phyloP scores from a whole-genome alignment of 2,329 filamentous ascomycete genomes.

The Xylariales sp. region DNA sequence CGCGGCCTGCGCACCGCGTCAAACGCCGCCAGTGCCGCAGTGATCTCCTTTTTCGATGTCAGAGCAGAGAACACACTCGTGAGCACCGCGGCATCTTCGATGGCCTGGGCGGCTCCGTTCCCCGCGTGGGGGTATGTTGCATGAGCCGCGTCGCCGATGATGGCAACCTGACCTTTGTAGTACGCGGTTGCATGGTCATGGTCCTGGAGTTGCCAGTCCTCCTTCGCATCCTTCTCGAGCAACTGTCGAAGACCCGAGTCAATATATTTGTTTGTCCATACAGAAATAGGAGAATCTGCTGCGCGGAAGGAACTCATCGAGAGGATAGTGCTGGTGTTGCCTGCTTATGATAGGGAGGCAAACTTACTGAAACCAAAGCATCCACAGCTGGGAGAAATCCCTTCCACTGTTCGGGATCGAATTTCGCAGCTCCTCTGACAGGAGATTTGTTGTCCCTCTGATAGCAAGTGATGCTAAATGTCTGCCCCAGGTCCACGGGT shows the following conservation, averaged over 20 bases:
- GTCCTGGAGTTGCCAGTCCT: conserved; percentile 12
- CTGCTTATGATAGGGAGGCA: neutral
- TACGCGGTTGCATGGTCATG: conserved; percentile 12
- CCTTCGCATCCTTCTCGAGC: conserved; percentile 5
- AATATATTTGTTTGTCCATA: neutral
- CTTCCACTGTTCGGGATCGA: conserved; percentile 6
- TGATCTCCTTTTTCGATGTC: conserved; percentile 1
- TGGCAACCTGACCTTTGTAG: conserved; percentile 9
- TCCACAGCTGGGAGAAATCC: conserved; percentile 7
- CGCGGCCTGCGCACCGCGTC: conserved; percentile 9
- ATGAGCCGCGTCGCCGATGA: conserved; percentile 12
- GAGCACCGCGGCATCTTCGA: conserved; percentile 12
- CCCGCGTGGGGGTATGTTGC: conserved; percentile 12
- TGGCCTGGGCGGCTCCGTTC: conserved; percentile 13
- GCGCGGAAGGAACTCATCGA: too few species aligned
- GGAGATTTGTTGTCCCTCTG: conserved; percentile 9
- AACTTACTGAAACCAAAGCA: conserved; percentile 8
- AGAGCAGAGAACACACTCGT: conserved; percentile 6
- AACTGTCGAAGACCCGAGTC: conserved; percentile 5
- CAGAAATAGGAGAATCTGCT: neutral
- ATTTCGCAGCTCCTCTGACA: conserved; percentile 3
- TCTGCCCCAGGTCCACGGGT: conserved; percentile 11
- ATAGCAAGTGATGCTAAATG: conserved; percentile 11
- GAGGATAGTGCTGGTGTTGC: too few species aligned
- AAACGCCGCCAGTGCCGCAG: conserved; percentile 7